Evolutionary conservation across 1,139 yeast species (phyloP), one percentile per base, ranked within the genome.

Genomic region (Pichia sp.): DNA sequence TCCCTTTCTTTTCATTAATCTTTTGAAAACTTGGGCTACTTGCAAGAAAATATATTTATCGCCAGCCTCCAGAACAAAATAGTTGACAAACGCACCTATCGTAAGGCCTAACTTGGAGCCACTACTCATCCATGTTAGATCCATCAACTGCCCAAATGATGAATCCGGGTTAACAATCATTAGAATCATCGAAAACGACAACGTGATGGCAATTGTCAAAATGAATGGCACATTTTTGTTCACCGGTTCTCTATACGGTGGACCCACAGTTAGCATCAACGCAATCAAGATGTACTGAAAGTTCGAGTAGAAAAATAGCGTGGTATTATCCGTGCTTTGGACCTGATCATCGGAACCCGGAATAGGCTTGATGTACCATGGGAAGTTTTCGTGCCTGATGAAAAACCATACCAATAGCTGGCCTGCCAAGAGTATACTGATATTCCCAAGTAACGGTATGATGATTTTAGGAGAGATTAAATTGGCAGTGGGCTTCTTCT

Each of bases 401-500:
- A 83, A 86, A 10, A 72, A 58, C 96, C 97, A 92, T 0, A 88
- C 72, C 1, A 74, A 53, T 0, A 87, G 62, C 70, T 93, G 99
- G 71, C 88, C 87, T 0, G 74, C 27, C 12, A 85, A 70, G 41
- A 89, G 70, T 1, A 89, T 69, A 0, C 74, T 34, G 56, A 95
- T 91, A 65, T 89, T 88, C 40, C 93, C 82, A 31, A 90, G 64
- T 60, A 93, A 73, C 1, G 97, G 96, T 3, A 89, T 78, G 61
- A 95, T 75, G 38, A 93, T 85, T 69, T 91, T 91, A 46, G 95
- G 86, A 0, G 97, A 88, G 1, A 93, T 95, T 58, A 93, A 75
- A 68, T 93, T 93, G 0, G 99, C 97, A 0, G 96, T 88, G 2
- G 99, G 99, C 54, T 96, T 78, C 67, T 91, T 92, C 42, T 75